Conservation (phyloP, 139 green algal genomes). For the Closterium sp. region DNA sequence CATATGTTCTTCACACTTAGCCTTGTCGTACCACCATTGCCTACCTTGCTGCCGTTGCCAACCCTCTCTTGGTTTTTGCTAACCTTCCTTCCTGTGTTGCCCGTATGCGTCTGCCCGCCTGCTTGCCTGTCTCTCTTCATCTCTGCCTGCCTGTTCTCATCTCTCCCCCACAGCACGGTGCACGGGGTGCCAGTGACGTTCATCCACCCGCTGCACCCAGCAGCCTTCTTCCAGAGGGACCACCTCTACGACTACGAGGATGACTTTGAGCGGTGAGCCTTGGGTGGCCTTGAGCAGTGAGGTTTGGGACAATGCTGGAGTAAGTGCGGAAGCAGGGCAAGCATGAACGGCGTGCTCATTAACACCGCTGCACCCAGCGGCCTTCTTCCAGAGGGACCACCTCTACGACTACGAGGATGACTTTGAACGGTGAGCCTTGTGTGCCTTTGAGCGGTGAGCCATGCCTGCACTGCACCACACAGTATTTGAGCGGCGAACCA, state of each 20-base stretch:
- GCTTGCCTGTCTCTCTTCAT: too few relatives aligned
- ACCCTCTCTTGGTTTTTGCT: too few relatives aligned
- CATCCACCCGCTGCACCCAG: constrained; percentile 39
- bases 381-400: constrained; percentile 22
- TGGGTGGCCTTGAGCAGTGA: neutral
- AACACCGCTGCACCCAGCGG: constrained; percentile 24
- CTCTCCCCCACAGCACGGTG: neutral
- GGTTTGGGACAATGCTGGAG: too few relatives aligned
- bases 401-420: constrained; percentile 50
- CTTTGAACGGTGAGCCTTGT: constrained; percentile 34
- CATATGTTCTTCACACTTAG: too few relatives aligned
- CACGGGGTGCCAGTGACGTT: constrained; percentile 37
- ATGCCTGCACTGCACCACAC: neutral
- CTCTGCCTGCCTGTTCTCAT: too few relatives aligned
- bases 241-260: constrained; percentile 46
- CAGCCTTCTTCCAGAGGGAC: constrained; percentile 19
- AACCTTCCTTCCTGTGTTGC: too few relatives aligned
- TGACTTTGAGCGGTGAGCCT: constrained; percentile 44
- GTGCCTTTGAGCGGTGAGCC: neutral
- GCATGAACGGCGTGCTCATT: too few relatives aligned
- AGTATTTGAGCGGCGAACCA: too few relatives aligned
- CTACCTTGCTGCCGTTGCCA: too few relatives aligned
- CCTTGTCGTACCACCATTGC: too few relatives aligned
- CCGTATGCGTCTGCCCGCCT: too few relatives aligned
- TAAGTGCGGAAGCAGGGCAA: too few relatives aligned